phyloP scores from a whole-genome alignment of 2,329 filamentous ascomycete species.

The Beauveria caledonica region DNA sequence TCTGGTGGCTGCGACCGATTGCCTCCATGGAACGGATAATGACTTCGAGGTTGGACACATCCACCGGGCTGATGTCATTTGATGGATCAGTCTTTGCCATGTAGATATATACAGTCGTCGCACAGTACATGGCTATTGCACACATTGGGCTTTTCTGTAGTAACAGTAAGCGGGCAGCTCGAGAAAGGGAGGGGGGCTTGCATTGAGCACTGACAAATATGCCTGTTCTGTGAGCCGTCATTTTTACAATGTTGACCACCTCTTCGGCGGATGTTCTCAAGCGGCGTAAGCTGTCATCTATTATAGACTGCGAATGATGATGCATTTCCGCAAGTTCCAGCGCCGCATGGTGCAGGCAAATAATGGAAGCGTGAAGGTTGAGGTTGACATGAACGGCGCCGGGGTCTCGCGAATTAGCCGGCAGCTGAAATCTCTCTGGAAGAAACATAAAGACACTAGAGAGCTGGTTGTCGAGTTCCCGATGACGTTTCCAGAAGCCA shows the following conservation, averaged over 20 bases:
- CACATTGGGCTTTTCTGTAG: constrained; percentile 27
- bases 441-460: constrained; percentile 72
- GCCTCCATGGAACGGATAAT: constrained; percentile 71
- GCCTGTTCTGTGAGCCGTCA: constrained; percentile 63
- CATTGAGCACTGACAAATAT: constrained; percentile 47
- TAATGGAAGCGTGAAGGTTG: constrained; percentile 78
- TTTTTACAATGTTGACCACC: constrained; percentile 73
- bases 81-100: constrained; percentile 60
- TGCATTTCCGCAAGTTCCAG: constrained; percentile 75
- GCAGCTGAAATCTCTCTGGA: constrained; percentile 65
- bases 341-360: constrained; percentile 83
- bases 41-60: constrained; percentile 56
- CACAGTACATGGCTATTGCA: constrained; percentile 77
- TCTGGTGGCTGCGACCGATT: constrained; percentile 62
- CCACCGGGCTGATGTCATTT: constrained; percentile 44
- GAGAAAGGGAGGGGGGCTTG: not conserved
- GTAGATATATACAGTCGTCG: constrained; percentile 75
- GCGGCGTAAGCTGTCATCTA: constrained; percentile 62
- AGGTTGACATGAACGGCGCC: constrained; percentile 78
- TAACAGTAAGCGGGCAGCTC: not conserved
- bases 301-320: constrained; percentile 54
- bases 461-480: constrained; percentile 71
- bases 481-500: constrained; percentile 78
- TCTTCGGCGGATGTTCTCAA: constrained; percentile 76
- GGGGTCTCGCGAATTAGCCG: constrained; percentile 57